Base-by-base conservation (phyloP, 371 early-diverging fungal genomes). In the Funneliformis caledonium region DNA sequence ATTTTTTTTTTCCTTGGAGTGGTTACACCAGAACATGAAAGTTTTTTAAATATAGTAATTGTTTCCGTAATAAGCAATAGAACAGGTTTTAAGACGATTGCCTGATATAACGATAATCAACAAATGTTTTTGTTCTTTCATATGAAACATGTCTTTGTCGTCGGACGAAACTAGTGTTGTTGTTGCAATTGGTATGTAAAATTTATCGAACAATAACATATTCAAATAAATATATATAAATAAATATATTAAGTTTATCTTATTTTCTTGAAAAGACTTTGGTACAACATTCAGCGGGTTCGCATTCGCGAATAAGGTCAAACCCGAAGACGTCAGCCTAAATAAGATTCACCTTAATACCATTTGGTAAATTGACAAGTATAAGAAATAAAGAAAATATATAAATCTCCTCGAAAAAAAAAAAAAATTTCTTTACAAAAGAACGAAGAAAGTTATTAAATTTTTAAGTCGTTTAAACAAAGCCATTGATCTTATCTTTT, bases 131-230 rank as follows among this genome's bases (percentile, higher is more conserved):
- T 52, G 12, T 56, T 6, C 14, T 56, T 19, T 56, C 19, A 47
- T 47, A 47, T 47, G 19, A 56, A 56, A 4, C 56, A 56, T 56
- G 56, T 45, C 47, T 19, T 37, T 37, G 3, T 22, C 48, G 14
- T 16, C 16, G 8, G 22, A 45, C 6, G 80, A 80, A 45, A n/a
- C 72, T n/a, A 16, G 70, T 14, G 48, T 72, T 0, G 61, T 80
- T 31, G 80, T 80, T n/a, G 80, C 80, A 19, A 68, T 78, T 50
- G 78, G 75, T 75, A 60, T 67, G 31, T 65, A 37, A 37, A 42
- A 26, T 67, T 11, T 16, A 16, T 52, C 1, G 16, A 19, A 52
- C 14, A 52, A 19, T 16, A 16, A 50, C 10, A 12, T 48, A 48
- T 12, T 9, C 47, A 9, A 47, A 9, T 45, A 10, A 47, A 47